A percentile compares a stretch with the other conserved stretches of the same genome.
phyloP scores from a whole-genome alignment of 306 rosid species.

The Prunus persica region DNA sequence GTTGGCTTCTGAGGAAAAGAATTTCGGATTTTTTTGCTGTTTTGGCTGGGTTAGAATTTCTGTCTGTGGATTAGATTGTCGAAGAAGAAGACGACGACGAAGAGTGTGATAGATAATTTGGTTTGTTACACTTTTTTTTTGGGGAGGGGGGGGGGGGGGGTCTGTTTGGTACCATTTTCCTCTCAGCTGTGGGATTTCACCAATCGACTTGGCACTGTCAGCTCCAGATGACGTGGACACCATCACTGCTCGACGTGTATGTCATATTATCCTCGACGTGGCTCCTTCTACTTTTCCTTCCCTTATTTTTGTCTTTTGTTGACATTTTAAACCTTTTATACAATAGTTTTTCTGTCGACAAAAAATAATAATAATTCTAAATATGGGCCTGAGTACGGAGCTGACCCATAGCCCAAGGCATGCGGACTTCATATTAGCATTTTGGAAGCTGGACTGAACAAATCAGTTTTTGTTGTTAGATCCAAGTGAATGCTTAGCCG shows the following conservation, averaged over 20 bases:
- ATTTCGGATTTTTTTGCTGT: not conserved
- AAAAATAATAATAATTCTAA: too few relatives aligned
- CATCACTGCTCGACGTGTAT: constrained; percentile 8
- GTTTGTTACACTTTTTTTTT: not conserved
- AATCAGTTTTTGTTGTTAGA: constrained; percentile 74
- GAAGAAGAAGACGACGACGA: not conserved
- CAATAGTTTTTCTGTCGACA: not conserved
- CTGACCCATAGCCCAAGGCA: too few relatives aligned
- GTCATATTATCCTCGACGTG: not conserved
- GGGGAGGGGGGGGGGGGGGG: too few relatives aligned
- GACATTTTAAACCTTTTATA: too few relatives aligned
- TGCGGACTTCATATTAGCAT: constrained; percentile 36
- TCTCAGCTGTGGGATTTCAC: not conserved
- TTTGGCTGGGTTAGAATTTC: not conserved
- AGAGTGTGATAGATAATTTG: not conserved
- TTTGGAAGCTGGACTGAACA: constrained; percentile 86
- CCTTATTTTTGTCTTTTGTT: not conserved
- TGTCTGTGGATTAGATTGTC: not conserved
- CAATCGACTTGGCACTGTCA: constrained; percentile 4
- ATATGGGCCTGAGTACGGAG: too few relatives aligned
- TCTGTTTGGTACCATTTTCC: not conserved
- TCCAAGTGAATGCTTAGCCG: not conserved
- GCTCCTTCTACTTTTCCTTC: not conserved
- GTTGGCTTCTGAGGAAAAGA: not conserved
- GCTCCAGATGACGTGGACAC: constrained; percentile 16